Percentiles rank a stretch among this genome's conserved stretches.
phyloP scores from a whole-genome alignment of 1,284 basidiomycete species.

The Ustilago esculenta region DNA sequence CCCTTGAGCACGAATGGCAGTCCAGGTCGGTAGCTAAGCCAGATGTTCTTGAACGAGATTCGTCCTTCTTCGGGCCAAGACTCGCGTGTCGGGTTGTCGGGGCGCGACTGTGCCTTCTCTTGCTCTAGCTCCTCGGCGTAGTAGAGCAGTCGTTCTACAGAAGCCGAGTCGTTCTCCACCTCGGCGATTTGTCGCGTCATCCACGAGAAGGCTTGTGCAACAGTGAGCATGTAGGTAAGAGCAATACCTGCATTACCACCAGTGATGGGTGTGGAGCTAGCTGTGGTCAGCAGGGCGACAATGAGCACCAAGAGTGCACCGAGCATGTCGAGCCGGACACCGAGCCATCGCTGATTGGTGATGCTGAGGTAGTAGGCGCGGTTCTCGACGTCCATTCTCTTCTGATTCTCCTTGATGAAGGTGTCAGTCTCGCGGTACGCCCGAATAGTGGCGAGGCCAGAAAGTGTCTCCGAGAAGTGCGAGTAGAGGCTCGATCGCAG shows the following conservation, averaged over 20 bases:
- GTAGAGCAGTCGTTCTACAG: slow-evolving; percentile 65
- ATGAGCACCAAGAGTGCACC: slow-evolving; percentile 64
- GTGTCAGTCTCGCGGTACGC: slow-evolving; percentile 72
- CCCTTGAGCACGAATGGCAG: slow-evolving; percentile 70
- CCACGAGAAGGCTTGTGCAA: slow-evolving; percentile 62
- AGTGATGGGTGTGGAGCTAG: slow-evolving; percentile 39
- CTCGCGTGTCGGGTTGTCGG: slow-evolving; percentile 48
- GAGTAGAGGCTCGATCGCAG: slow-evolving; percentile 79
- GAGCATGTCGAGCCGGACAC: slow-evolving; percentile 72
- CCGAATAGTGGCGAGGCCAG: slow-evolving; percentile 85
- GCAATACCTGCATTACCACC: slow-evolving; percentile 59
- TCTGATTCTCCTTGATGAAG: slow-evolving; percentile 72
- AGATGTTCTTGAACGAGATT: slow-evolving; percentile 66
- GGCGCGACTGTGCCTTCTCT: slow-evolving; percentile 57
- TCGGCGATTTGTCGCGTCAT: slow-evolving; percentile 67
- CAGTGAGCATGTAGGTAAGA: slow-evolving; percentile 60
- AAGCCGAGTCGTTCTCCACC: slow-evolving; percentile 67
- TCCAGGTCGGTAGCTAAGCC: slow-evolving; percentile 70
- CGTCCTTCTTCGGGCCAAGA: slow-evolving; percentile 65
- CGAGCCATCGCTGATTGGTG: slow-evolving; percentile 85
- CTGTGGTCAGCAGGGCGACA: slow-evolving; percentile 56
- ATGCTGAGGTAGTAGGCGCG: slow-evolving; percentile 87
- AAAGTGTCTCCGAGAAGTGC: slow-evolving; percentile 86
- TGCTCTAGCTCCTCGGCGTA: slow-evolving; percentile 64
- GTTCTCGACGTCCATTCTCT: slow-evolving; percentile 85